These are phyloP conservation scores for Aspergillus tanneri DNA, from an alignment of 2,329 filamentous ascomycete species.

Conservation along the genomic window DNA sequence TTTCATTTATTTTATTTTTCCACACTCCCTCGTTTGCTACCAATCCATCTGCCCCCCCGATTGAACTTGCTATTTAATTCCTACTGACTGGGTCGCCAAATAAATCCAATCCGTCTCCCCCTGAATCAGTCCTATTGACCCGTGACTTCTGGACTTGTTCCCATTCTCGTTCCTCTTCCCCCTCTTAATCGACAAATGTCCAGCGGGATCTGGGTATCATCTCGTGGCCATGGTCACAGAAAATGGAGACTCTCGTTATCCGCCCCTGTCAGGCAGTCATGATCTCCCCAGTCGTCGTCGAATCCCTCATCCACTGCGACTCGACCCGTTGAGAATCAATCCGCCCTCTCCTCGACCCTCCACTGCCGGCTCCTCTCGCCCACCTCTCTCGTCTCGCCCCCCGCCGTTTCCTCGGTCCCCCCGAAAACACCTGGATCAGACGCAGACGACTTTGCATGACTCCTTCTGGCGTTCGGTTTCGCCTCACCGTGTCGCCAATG, in stretches of 20 bases:
- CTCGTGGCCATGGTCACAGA: slow-evolving; percentile 48
- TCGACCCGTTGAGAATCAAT: slow-evolving; percentile 32
- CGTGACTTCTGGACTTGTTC: not conserved
- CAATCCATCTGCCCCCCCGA: not conserved
- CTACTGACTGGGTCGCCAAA: not conserved
- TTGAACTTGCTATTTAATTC: not conserved
- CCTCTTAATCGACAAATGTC: slow-evolving; percentile 39
- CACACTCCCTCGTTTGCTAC: not conserved
- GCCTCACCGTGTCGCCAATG: slow-evolving; percentile 13
- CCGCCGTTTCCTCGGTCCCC: slow-evolving; percentile 21
- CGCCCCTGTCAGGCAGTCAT: slow-evolving; percentile 32
- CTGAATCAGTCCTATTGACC: not conserved
- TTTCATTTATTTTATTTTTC: too few relatives aligned
- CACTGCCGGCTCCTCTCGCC: slow-evolving; percentile 18
- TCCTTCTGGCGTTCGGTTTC: slow-evolving; percentile 19
- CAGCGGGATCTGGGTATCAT: slow-evolving; percentile 36
- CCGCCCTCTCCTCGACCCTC: slow-evolving; percentile 27
- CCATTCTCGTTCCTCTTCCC: slow-evolving; percentile 4
- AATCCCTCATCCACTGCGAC: slow-evolving; percentile 29
- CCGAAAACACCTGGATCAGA: slow-evolving; percentile 15
- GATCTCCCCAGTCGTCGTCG: slow-evolving; percentile 32
- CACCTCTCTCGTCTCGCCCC: slow-evolving; percentile 25
- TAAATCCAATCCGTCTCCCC: not conserved
- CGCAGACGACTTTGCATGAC: slow-evolving; percentile 15
- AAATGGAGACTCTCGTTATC: slow-evolving; percentile 39